A percentile compares a stretch with the other conserved stretches of the same genome.
Conservation (phyloP, 2,329 filamentous ascomycete genomes). For the Clarireedia homoeocarpa region DNA sequence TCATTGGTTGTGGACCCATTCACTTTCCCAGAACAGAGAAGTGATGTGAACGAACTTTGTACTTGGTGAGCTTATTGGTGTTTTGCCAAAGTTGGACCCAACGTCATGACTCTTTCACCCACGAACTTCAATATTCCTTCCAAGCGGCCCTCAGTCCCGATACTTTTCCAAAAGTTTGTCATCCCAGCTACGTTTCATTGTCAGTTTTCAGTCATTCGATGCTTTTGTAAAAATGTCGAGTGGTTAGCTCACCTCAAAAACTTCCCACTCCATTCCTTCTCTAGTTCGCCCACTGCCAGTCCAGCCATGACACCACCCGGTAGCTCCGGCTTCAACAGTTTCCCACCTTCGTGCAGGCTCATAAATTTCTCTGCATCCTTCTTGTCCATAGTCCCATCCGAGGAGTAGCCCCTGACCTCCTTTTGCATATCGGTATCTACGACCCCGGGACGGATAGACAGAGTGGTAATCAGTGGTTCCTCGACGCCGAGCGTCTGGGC, state of each 20-base stretch:
- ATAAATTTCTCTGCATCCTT: conserved; percentile 58
- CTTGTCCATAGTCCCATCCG: conserved; percentile 46
- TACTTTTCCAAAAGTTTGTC: conserved; percentile 45
- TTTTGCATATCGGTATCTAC: conserved; percentile 88
- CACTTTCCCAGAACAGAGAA: too few relatives aligned
- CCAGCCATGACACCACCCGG: conserved; percentile 81
- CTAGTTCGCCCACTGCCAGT: conserved; percentile 60
- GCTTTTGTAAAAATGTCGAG: neutral
- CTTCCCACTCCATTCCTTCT: conserved; percentile 63
- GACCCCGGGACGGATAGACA: conserved; percentile 70
- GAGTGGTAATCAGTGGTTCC: conserved; percentile 65
- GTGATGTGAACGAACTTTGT: too few relatives aligned
- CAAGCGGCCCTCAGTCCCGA: conserved; percentile 31
- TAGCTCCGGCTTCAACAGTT: conserved; percentile 71
- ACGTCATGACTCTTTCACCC: too few relatives aligned
- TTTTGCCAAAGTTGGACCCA: neutral
- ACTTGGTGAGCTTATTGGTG: neutral
- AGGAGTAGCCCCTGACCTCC: conserved; percentile 61
- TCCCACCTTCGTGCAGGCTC: conserved; percentile 60
- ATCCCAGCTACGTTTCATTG: conserved; percentile 41
- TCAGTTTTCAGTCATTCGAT: conserved; percentile 10
- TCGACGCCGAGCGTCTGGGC: conserved; percentile 65
- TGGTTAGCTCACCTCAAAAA: conserved; percentile 54
- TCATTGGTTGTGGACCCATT: too few relatives aligned
- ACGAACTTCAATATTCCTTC: neutral